These are phyloP conservation scores for Fragosphaeria purpurea DNA, from an alignment of 2,329 filamentous ascomycete species.

Conservation along the genomic window DNA sequence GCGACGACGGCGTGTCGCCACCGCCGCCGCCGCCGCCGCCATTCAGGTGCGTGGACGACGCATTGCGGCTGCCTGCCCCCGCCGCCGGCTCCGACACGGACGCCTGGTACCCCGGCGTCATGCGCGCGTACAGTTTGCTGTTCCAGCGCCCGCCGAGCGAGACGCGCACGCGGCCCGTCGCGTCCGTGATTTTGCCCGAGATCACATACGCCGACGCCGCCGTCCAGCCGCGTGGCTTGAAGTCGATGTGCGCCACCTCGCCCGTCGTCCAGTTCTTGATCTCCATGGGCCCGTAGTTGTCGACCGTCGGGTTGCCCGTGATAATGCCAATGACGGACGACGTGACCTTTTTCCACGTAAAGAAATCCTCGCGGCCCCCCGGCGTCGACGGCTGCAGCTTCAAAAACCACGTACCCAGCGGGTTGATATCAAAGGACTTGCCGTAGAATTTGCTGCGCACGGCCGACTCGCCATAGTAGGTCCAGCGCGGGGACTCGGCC, in stretches of 20 bases:
- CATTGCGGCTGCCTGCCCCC: too few relatives aligned
- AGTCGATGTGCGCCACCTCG: slow-evolving; percentile 80
- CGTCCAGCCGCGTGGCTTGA: slow-evolving; percentile 94
- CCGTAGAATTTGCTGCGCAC: slow-evolving; percentile 97
- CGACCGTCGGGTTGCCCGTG: slow-evolving; percentile 89
- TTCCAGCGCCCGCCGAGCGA: slow-evolving; percentile 94
- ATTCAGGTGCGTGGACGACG: slow-evolving; percentile 13
- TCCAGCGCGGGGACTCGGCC: slow-evolving; percentile 89
- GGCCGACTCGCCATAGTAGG: slow-evolving; percentile 92
- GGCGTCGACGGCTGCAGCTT: slow-evolving; percentile 60
- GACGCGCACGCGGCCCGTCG: slow-evolving; percentile 70
- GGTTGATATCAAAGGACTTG: slow-evolving; percentile 94
- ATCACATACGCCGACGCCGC: slow-evolving; percentile 85
- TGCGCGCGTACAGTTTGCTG: slow-evolving; percentile 87
- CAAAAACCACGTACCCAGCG: slow-evolving; percentile 93
- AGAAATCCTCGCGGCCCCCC: slow-evolving; percentile 72
- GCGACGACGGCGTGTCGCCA: slow-evolving; percentile 21
- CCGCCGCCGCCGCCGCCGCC: slow-evolving; percentile 20
- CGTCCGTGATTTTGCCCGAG: slow-evolving; percentile 73
- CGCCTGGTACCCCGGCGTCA: slow-evolving; percentile 83
- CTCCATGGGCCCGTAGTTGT: slow-evolving; percentile 96
- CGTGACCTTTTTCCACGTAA: slow-evolving; percentile 98
- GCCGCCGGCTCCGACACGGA: slow-evolving; percentile 30
- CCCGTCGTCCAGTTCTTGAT: slow-evolving; percentile 96
- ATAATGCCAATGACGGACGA: slow-evolving; percentile 98